Evolutionary conservation across 2,329 filamentous ascomycete species (phyloP).

Genomic region (Pseudohalonectria lignicola): DNA sequence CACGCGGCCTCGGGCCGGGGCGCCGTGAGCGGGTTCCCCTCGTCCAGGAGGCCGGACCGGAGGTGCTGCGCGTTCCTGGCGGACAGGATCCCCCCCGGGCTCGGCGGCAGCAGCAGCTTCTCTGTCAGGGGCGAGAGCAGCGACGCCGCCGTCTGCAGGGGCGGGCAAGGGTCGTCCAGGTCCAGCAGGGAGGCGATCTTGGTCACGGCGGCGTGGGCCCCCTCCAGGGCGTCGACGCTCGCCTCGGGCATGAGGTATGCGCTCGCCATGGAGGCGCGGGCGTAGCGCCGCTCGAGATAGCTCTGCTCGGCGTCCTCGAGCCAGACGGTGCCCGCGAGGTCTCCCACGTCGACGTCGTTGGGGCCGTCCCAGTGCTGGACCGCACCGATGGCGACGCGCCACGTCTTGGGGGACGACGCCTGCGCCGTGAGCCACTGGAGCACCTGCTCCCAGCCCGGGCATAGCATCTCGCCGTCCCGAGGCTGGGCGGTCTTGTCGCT

Average conservation of each 20-base stretch:
- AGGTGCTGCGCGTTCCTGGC: slow-evolving; percentile 30
- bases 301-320: slow-evolving; percentile 49
- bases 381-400: slow-evolving; percentile 50
- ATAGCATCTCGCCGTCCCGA: slow-evolving; percentile 14
- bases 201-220: slow-evolving; percentile 47
- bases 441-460: slow-evolving; percentile 57
- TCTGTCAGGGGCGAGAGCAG: slow-evolving; percentile 28
- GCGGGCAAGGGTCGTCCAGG: slow-evolving; percentile 39
- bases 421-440: slow-evolving; percentile 56
- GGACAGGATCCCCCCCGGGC: slow-evolving; percentile 19
- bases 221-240: slow-evolving; percentile 44
- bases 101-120: neutral
- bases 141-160: slow-evolving; percentile 35
- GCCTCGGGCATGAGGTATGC: slow-evolving; percentile 56
- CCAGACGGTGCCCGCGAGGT: slow-evolving; percentile 38
- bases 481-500: too few species aligned
- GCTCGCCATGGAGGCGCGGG: slow-evolving; percentile 54
- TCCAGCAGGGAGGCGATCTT: slow-evolving; percentile 51
- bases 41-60: slow-evolving; percentile 41
- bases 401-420: slow-evolving; percentile 40
- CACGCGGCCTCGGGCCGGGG: slow-evolving; percentile 43
- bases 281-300: slow-evolving; percentile 53
- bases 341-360: slow-evolving; percentile 56
- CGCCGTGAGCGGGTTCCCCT: slow-evolving; percentile 53
- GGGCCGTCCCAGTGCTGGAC: slow-evolving; percentile 67